A percentile compares a stretch with the other conserved stretches of the same genome.
Conservation (phyloP, 179 eudicot species). For the Vitellaria paradoxa region DNA sequence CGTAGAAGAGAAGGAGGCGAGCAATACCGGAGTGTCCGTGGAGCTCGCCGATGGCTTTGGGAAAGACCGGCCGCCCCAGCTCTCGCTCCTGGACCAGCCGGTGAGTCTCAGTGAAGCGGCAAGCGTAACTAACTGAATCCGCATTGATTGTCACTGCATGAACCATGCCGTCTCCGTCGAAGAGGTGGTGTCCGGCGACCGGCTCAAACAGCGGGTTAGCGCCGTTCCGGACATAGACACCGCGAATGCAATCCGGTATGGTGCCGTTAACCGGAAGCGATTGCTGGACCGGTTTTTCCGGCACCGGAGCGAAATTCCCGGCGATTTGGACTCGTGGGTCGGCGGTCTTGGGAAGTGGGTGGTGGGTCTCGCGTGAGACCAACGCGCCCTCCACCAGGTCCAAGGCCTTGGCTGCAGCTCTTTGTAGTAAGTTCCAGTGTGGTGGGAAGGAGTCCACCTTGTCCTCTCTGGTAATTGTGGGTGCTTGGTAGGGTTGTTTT, state of each 20-base stretch:
- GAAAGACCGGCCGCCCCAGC: slow-evolving; percentile 28
- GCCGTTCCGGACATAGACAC: slow-evolving; percentile 33
- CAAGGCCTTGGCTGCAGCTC: slow-evolving; percentile 39
- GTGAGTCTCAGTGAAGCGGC: slow-evolving; percentile 29
- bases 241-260: slow-evolving; percentile 36
- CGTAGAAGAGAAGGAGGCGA: slow-evolving; percentile 23
- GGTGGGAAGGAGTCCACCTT: neutral
- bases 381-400: slow-evolving; percentile 33
- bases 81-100: slow-evolving; percentile 22
- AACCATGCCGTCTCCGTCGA: slow-evolving; percentile 39
- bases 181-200: slow-evolving; percentile 29
- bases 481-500: slow-evolving; percentile 13
- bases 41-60: slow-evolving; percentile 33
- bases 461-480: slow-evolving; percentile 10
- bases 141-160: slow-evolving; percentile 21
- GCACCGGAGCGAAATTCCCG: slow-evolving; percentile 58
- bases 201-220: slow-evolving; percentile 30
- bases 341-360: slow-evolving; percentile 42
- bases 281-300: slow-evolving; percentile 33
- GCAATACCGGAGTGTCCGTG: slow-evolving; percentile 34
- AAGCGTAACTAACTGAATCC: slow-evolving; percentile 19
- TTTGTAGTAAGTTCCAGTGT: slow-evolving; percentile 40
- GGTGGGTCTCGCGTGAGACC: slow-evolving; percentile 23
- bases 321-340: slow-evolving; percentile 54
- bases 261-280: slow-evolving; percentile 28